Evolutionary conservation across 345 rosid species (phyloP), one percentile per base, ranked within the genome.

Genomic region (Mangifera indica): DNA sequence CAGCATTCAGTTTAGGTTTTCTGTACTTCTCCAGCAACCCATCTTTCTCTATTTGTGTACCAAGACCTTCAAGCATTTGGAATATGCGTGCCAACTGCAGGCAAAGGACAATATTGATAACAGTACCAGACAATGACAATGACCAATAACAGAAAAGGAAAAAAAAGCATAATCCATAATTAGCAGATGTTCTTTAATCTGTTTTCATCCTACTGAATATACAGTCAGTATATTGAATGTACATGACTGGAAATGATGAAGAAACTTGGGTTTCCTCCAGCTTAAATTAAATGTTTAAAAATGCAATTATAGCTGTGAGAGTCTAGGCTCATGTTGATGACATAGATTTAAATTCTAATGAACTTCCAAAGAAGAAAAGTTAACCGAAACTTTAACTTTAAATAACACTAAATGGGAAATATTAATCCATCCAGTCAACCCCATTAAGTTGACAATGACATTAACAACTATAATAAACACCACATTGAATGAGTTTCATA

Each of bases 41-140:
- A 63, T 87, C 88, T 84, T 89, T 91, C 85, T 95, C 96, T 73
- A 83, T 63, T 81, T 71, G 79, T 24, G 97, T 87, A 76, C 88
- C 91, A 73, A 91, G 90, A 67, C 90, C 91, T 84, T 92, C 93
- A 75, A 95, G 93, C 94, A 92, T 91, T 85, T 92, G 98, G 80
- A 79, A 91, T 66, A 95, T 87, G 76, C 93, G 90, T 45, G 88
- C 99, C 77, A 92, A 83, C 98, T 95, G 88, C 42, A 81, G 76
- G 63, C 62, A 24, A 78, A 77, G 69, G 71, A 75, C 57, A 63
- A 75, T 68, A 37, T 20, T 56, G 58, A 69, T 58, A 54, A 57
- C 12, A 8, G 0, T 49, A 49, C 14, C 5, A 13, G 18, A 13
- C 4, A 2, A 13, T 49, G 18, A 63, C 66, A 26, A 44, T 73